Conservation (phyloP, 208 protist species). For the Angomonas deanei region DNA sequence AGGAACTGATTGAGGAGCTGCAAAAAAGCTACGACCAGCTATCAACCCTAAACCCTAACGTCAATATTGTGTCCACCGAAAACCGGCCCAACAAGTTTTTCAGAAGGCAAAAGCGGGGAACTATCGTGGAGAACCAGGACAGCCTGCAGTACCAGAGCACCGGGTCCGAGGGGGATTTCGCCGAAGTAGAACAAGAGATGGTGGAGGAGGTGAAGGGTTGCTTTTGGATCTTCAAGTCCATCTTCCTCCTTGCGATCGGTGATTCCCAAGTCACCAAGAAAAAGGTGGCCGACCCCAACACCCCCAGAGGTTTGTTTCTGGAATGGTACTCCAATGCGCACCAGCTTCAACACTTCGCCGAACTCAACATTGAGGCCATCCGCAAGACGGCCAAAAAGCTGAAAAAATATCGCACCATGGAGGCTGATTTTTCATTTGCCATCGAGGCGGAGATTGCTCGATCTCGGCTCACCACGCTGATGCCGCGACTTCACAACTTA, state of each 20-base stretch:
- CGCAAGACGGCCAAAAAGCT: constrained; percentile 87
- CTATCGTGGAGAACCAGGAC: constrained; percentile 24
- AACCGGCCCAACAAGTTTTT: constrained; percentile 41
- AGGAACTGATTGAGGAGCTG: constrained; percentile 73
- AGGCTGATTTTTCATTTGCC: constrained; percentile 61
- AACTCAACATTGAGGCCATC: constrained; percentile 85
- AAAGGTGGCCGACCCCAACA: constrained; percentile 48
- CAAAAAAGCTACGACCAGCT: constrained; percentile 61
- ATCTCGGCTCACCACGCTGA: constrained; percentile 61
- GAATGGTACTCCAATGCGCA: constrained; percentile 87
- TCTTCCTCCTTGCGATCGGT: constrained; percentile 79
- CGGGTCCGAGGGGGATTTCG: constrained; percentile 28
- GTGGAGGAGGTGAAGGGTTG: constrained; percentile 13
- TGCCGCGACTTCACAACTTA: constrained; percentile 65
- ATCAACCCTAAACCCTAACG: constrained; percentile 53
- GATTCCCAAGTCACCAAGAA: constrained; percentile 64
- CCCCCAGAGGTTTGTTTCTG: constrained; percentile 66
- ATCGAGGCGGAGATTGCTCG: constrained; percentile 74
- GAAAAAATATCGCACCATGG: constrained; percentile 70
- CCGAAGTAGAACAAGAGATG: constrained; percentile 24
- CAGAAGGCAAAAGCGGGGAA: constrained; percentile 33
- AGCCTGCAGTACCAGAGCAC: constrained; percentile 17
- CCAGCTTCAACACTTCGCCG: constrained; percentile 86
- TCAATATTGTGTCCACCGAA: constrained; percentile 22
- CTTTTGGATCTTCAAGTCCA: constrained; percentile 37